Evolutionary conservation across 2,329 filamentous ascomycete species (phyloP).

Genomic region (Trichoderma sp.): DNA sequence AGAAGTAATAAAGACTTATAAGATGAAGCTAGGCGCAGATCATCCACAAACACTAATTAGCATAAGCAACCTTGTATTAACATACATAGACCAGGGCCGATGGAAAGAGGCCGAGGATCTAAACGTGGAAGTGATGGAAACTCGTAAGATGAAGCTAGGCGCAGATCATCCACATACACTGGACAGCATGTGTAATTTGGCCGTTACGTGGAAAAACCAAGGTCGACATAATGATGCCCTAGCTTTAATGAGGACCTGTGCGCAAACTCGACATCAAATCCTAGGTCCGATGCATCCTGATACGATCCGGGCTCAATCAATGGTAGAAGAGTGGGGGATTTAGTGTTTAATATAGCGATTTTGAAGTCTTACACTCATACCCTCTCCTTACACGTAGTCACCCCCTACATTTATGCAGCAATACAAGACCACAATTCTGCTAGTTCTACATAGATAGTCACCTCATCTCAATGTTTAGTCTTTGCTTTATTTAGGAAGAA

Average conservation of each 20-base stretch:
- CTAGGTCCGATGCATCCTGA: not conserved
- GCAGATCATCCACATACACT: not conserved
- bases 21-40: no score
- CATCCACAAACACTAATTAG: no score
- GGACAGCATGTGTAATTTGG: not conserved
- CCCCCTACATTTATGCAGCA: no score
- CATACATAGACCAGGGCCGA: not conserved
- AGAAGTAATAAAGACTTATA: no score
- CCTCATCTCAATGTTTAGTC: no score
- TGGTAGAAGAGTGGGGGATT: not conserved
- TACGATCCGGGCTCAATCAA: not conserved
- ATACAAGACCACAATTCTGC: no score
- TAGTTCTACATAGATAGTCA: no score
- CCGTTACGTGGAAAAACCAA: not conserved
- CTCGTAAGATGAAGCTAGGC: not conserved
- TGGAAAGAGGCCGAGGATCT: not conserved
- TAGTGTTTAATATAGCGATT: not conserved
- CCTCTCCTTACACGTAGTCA: no score
- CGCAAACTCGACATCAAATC: not conserved
- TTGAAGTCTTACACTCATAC: no score
- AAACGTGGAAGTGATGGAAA: not conserved
- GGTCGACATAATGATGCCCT: not conserved
- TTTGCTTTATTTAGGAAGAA: no score
- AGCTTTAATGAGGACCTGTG: not conserved
- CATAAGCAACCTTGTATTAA: not conserved